Evolutionary conservation across 2,329 filamentous ascomycete species (phyloP).

Genomic region (Colletotrichum cordylinicola): DNA sequence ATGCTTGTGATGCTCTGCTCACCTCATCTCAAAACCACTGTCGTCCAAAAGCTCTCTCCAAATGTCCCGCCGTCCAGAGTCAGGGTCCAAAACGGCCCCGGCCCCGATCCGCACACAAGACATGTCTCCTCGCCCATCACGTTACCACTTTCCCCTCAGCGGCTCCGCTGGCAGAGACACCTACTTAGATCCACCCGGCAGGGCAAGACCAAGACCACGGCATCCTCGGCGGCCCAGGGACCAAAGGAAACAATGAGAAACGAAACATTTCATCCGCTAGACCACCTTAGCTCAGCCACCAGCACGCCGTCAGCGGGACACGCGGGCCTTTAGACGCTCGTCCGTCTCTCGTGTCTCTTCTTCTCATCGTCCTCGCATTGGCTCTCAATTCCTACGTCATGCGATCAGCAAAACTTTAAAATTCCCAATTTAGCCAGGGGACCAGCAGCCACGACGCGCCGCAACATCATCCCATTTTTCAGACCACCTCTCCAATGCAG

Average conservation of each 20-base stretch:
- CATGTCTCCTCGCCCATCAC: background rate
- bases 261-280: constrained; percentile 12
- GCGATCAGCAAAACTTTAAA: background rate
- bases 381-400: constrained; percentile 5
- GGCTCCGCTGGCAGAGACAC: constrained; percentile 1
- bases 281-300: constrained; percentile 14
- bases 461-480: background rate
- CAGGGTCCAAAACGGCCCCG: background rate
- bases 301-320: constrained; percentile 4
- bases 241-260: background rate
- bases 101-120: background rate
- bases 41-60: background rate
- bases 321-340: background rate
- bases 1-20: background rate
- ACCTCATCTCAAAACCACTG: background rate
- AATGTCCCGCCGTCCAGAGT: background rate
- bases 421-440: background rate
- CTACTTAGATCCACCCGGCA: background rate
- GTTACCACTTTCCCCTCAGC: background rate
- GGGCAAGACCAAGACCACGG: background rate
- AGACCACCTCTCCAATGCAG: background rate
- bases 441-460: background rate
- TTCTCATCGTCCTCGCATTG: background rate
- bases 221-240: background rate
- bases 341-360: background rate